Conservation (phyloP, 2,329 filamentous ascomycete genomes). For the Alternaria sp. region DNA sequence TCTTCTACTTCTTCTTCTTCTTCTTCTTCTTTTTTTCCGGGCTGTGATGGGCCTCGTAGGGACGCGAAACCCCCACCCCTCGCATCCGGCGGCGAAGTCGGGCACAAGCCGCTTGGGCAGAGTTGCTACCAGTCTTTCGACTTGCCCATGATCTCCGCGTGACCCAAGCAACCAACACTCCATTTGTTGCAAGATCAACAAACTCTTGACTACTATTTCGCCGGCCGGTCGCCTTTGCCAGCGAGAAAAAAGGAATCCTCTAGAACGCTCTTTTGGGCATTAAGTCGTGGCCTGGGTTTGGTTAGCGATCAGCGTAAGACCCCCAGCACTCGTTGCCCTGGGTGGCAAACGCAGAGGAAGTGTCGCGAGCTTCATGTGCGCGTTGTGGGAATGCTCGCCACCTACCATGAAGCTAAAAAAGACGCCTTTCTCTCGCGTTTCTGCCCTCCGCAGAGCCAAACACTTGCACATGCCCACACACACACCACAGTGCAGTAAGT, state of each 20-base stretch:
- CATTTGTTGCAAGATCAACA: slow-evolving; percentile 5
- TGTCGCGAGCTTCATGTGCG: slow-evolving; percentile 11
- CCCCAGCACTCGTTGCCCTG: background rate
- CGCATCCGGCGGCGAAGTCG: slow-evolving; percentile 2
- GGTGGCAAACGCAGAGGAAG: slow-evolving; percentile 9
- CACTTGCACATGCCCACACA: background rate
- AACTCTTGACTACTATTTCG: slow-evolving; percentile 1
- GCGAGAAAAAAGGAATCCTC: background rate
- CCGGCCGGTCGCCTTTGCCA: background rate
- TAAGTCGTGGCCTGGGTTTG: background rate
- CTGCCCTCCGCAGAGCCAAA: slow-evolving; percentile 15
- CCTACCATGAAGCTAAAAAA: slow-evolving; percentile 1
- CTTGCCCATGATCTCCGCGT: slow-evolving; percentile 5
- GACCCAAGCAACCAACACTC: background rate
- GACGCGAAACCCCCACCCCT: slow-evolving; percentile 1
- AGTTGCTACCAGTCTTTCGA: slow-evolving; percentile 4
- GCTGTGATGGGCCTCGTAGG: background rate
- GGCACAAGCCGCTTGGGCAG: slow-evolving; percentile 4
- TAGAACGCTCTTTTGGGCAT: background rate
- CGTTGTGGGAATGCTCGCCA: slow-evolving; percentile 6
- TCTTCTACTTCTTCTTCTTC: background rate
- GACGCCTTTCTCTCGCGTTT: background rate
- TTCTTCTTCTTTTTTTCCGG: background rate
- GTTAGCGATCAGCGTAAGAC: background rate
- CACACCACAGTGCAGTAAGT: slow-evolving; percentile 1